Conservation (phyloP, 371 early-diverging fungal genomes). For the Mortierella polycephala region DNA sequence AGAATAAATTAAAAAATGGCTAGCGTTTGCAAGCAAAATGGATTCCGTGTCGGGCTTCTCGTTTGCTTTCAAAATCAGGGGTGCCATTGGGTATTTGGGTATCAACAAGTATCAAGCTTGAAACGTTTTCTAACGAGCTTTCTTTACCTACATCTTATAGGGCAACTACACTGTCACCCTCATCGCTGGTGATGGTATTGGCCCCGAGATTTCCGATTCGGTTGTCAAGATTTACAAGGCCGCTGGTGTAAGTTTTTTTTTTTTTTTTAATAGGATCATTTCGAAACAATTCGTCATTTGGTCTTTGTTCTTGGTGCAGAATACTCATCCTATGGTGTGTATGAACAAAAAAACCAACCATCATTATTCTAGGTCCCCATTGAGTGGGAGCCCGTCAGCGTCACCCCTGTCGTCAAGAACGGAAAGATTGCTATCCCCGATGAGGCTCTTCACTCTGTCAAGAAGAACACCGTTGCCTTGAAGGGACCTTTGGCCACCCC, state of each 20-base stretch:
- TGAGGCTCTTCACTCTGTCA: conserved; percentile 90
- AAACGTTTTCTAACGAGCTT: no score
- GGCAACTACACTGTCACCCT: conserved; percentile 90
- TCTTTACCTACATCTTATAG: conserved; percentile 42
- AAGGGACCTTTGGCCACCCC: conserved; percentile 98
- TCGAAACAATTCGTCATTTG: no score
- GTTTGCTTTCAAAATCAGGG: no score
- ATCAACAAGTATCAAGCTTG: no score
- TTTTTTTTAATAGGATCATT: not conserved
- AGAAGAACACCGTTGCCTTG: conserved; percentile 95
- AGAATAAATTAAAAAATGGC: no score
- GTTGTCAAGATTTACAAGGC: conserved; percentile 95
- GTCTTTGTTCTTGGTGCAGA: no score
- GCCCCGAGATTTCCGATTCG: conserved; percentile 96
- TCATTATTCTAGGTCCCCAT: conserved; percentile 89
- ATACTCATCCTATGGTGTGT: not conserved
- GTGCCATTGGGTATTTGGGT: no score
- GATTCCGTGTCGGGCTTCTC: no score
- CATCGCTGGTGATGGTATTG: conserved; percentile 99
- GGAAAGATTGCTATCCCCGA: conserved; percentile 95
- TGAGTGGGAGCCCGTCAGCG: conserved; percentile 96
- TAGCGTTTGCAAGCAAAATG: no score
- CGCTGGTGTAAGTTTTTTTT: conserved; percentile 70
- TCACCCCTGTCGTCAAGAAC: conserved; percentile 91
- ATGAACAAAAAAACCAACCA: no score